Evolutionary conservation across 495 filamentous ascomycete genomes (phyloP).

Genomic region (Viridothelium virens): DNA sequence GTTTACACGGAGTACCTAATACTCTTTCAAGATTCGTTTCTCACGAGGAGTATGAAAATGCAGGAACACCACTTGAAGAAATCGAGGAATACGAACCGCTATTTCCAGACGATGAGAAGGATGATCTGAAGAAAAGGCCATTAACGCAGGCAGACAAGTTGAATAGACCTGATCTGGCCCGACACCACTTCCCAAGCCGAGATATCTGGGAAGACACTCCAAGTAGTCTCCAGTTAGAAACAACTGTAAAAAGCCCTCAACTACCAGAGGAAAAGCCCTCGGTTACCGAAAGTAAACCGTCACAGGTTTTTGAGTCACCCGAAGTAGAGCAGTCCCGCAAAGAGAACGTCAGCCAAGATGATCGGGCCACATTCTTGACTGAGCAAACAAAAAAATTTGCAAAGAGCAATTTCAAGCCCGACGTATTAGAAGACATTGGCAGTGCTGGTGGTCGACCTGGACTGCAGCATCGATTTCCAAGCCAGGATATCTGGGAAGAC

Average conservation of each 20-base stretch:
- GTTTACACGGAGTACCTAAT: slow-evolving; percentile 46
- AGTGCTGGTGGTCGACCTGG: slow-evolving; percentile 40
- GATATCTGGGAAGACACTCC: slow-evolving; percentile 98
- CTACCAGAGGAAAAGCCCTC: slow-evolving; percentile 37
- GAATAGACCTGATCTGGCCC: slow-evolving; percentile 53
- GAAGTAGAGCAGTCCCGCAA: slow-evolving; percentile 49
- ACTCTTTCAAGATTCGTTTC: slow-evolving; percentile 45
- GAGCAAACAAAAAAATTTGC: slow-evolving; percentile 31
- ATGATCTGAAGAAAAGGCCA: slow-evolving; percentile 45
- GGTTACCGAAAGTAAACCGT: slow-evolving; percentile 26
- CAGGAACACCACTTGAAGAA: slow-evolving; percentile 70
- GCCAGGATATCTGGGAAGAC: slow-evolving; percentile 96
- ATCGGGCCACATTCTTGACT: slow-evolving; percentile 38
- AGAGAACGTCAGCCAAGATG: slow-evolving; percentile 36
- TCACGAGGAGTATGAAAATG: slow-evolving; percentile 46
- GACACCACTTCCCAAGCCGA: slow-evolving; percentile 80
- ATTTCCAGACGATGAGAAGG: slow-evolving; percentile 77
- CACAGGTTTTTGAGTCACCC: slow-evolving; percentile 45
- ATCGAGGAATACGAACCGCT: slow-evolving; percentile 93
- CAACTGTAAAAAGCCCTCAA: slow-evolving; percentile 80
- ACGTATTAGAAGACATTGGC: slow-evolving; percentile 35
- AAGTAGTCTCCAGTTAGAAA: slow-evolving; percentile 70
- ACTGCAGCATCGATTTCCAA: slow-evolving; percentile 74
- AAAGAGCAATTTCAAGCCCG: slow-evolving; percentile 38
- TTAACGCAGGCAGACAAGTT: slow-evolving; percentile 52